Evolutionary conservation across 306 rosid species (phyloP).

Genomic region (Cucumis cinereus): DNA sequence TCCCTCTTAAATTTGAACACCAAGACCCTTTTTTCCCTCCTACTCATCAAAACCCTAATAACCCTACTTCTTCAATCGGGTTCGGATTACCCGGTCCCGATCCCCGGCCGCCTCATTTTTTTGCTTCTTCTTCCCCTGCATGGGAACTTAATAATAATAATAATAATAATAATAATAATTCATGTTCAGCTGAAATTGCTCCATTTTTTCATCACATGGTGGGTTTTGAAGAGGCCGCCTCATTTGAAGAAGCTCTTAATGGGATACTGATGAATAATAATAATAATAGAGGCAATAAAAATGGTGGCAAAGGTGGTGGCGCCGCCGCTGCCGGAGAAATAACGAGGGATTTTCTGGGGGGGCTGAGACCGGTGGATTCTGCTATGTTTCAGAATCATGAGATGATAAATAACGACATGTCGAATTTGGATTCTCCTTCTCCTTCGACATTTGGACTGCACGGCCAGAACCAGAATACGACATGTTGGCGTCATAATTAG

Average conservation of each 20-base stretch:
- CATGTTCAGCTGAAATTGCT: neutral
- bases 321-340: slow-evolving; percentile 24
- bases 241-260: slow-evolving; percentile 25
- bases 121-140: neutral
- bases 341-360: slow-evolving; percentile 68
- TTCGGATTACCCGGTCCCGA: slow-evolving; percentile 3
- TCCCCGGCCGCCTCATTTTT: neutral
- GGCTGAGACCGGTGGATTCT: slow-evolving; percentile 37
- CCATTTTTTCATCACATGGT: slow-evolving; percentile 40
- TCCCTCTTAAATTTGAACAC: neutral
- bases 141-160: neutral
- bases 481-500: neutral
- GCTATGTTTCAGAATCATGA: slow-evolving; percentile 28
- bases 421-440: slow-evolving; percentile 14
- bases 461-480: slow-evolving; percentile 8
- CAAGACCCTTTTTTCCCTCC: neutral
- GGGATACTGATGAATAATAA: slow-evolving; percentile 6
- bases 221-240: slow-evolving; percentile 10
- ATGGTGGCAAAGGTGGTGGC: neutral
- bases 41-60: slow-evolving; percentile 23
- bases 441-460: slow-evolving; percentile 18
- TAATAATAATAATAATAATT: too few relatives aligned
- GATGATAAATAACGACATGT: slow-evolving; percentile 14
- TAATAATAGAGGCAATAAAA: neutral
- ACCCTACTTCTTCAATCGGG: slow-evolving; percentile 13